Conservation (phyloP, 1,284 basidiomycete species). For the Ceraceosorus bombacis region DNA sequence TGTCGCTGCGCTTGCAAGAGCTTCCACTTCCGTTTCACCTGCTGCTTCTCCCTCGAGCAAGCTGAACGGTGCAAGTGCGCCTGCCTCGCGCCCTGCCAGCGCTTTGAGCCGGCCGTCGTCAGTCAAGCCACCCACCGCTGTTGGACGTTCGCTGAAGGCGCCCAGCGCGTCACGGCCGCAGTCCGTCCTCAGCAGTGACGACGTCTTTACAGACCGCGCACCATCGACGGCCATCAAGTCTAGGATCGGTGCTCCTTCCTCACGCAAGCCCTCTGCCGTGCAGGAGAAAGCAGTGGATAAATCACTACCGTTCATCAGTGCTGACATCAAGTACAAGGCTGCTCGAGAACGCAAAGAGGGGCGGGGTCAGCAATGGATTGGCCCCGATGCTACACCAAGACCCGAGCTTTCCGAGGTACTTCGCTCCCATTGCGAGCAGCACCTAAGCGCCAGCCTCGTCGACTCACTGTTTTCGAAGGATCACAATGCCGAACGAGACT, state of each 20-base stretch:
- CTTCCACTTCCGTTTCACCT: slow-evolving; percentile 2
- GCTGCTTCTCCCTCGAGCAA: slow-evolving; percentile 5
- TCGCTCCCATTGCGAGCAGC: slow-evolving; percentile 82
- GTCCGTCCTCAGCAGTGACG: slow-evolving; percentile 20
- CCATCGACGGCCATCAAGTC: slow-evolving; percentile 10
- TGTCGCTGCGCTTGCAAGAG: background rate
- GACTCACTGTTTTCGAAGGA: slow-evolving; percentile 75
- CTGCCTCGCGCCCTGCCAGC: slow-evolving; percentile 14
- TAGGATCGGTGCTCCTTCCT: slow-evolving; percentile 46
- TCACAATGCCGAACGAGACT: slow-evolving; percentile 90
- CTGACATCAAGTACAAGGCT: slow-evolving; percentile 66
- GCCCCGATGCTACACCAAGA: slow-evolving; percentile 69
- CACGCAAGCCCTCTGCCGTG: slow-evolving; percentile 17
- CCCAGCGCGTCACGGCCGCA: slow-evolving; percentile 16
- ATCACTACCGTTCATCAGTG: slow-evolving; percentile 60
- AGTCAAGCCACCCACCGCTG: slow-evolving; percentile 29
- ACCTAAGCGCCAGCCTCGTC: slow-evolving; percentile 69
- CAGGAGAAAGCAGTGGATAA: slow-evolving; percentile 32
- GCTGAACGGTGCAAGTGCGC: background rate
- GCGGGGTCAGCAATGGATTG: slow-evolving; percentile 52
- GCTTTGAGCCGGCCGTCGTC: slow-evolving; percentile 18
- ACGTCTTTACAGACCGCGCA: slow-evolving; percentile 5
- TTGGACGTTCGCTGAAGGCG: slow-evolving; percentile 29
- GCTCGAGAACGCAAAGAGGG: slow-evolving; percentile 68
- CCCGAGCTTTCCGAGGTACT: slow-evolving; percentile 81